Evolutionary conservation across 805 yeast genomes (phyloP), one percentile per base, ranked within the genome.

Genomic region (Candida nitratophila): DNA sequence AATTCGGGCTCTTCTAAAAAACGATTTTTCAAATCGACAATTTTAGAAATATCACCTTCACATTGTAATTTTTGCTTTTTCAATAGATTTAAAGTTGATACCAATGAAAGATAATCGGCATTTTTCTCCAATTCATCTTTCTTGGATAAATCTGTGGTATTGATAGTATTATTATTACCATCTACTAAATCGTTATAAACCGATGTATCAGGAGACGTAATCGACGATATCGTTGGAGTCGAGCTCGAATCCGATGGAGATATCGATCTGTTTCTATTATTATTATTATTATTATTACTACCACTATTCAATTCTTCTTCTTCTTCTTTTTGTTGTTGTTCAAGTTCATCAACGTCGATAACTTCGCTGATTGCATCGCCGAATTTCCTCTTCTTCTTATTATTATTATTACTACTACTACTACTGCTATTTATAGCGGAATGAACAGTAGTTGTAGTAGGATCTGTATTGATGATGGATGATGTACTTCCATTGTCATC

Each of bases 61-160:
- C 45, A 43, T 35, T 32, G 40, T 17, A 36, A 39, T 27, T 46
- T 20, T 43, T 51, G 55, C 10, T 42, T 22, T 36, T 47, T 45
- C 15, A 51, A 47, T 34, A 50, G 9, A 7, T 49, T 31, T 20
- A 48, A 29, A 3, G 48, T 45, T 12, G 55, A 47, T 24, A 50
- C 44, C 6, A 51, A 41, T n/a, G 55, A 39, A 6, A 47, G 43
- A 26, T 47, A 51, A 20, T 48, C 49, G 5, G 46, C 48, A 41
- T 49, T 44, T 15, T 45, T 37, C 32, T 47, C 50, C 20, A 51
- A 41, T 30, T 44, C 34, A 15, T 21, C 33, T 21, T 22, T 22
- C 12, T 32, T 32, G 16, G 20, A 5, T 30, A 12, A 14, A 6
- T 30, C 16, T 30, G 15, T 8, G 15, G 10, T 30, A 30, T 15